phyloP scores from a whole-genome alignment of 306 rosid genomes.

The Pueraria montana region DNA sequence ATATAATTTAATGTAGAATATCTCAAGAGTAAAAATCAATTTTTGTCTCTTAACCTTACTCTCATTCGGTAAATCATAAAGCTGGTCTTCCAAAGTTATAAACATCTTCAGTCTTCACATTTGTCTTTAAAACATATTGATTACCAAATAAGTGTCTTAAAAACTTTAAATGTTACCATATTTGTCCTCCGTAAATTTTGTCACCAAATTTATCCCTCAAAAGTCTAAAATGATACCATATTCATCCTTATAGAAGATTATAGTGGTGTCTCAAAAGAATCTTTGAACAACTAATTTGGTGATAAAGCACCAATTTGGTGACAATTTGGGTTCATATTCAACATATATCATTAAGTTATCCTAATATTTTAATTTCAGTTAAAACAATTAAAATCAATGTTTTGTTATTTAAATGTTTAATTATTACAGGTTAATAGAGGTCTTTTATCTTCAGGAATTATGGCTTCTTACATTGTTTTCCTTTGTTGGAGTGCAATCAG shows the following conservation, averaged over 20 bases:
- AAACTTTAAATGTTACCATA: not conserved
- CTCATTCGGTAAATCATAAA: not conserved
- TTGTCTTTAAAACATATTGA: not conserved
- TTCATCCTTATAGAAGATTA: not conserved
- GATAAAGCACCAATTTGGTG: too few species aligned
- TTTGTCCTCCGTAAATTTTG: not conserved
- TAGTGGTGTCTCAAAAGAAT: too few species aligned
- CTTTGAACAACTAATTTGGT: too few species aligned
- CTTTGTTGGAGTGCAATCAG: conserved; percentile 91
- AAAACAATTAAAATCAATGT: not conserved
- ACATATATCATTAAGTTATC: not conserved
- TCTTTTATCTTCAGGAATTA: conserved; percentile 87
- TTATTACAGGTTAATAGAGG: conserved; percentile 83
- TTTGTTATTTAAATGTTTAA: conserved; percentile 24
- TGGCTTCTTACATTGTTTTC: conserved; percentile 88
- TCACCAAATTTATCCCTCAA: not conserved
- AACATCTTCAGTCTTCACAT: not conserved
- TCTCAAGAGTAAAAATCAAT: not conserved
- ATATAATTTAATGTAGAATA: not conserved
- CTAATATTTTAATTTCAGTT: not conserved
- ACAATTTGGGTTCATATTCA: not conserved
- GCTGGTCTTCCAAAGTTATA: not conserved
- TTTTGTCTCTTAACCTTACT: not conserved
- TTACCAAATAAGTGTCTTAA: not conserved
- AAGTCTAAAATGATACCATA: not conserved